Evolutionary conservation across 768 basidiomycete genomes (phyloP).

Genomic region (Leccinellum luteum): DNA sequence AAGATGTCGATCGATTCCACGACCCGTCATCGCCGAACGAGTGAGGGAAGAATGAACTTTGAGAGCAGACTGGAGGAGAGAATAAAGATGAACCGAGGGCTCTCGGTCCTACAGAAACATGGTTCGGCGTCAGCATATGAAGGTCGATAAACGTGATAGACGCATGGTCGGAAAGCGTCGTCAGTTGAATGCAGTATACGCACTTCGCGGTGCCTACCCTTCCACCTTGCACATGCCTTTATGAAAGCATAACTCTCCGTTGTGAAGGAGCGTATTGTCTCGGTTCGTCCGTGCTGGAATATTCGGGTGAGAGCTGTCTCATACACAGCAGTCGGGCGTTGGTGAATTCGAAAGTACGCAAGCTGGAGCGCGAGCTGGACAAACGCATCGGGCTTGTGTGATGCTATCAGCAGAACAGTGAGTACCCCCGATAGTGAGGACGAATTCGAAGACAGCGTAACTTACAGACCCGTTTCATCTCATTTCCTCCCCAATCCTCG

Average conservation of each 20-base stretch:
- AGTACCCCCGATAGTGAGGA: neutral
- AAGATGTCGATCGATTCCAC: conserved; percentile 89
- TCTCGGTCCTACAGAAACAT: neutral
- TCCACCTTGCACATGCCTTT: conserved; percentile 18
- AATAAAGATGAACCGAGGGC: conserved; percentile 32
- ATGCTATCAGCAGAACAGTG: conserved; percentile 34
- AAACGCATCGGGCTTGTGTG: conserved; percentile 73
- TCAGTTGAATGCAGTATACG: conserved; percentile 1
- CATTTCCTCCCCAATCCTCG: conserved; percentile 76
- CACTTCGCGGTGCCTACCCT: conserved; percentile 12
- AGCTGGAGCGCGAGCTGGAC: conserved; percentile 91
- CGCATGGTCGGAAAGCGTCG: conserved; percentile 1
- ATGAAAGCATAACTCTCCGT: conserved; percentile 67
- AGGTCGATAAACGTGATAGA: conserved; percentile 20
- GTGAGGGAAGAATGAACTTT: conserved; percentile 69
- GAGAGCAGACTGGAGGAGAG: conserved; percentile 64
- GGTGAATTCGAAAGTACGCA: conserved; percentile 81
- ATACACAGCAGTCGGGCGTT: conserved; percentile 82
- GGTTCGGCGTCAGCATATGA: neutral
- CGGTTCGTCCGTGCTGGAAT: conserved; percentile 86
- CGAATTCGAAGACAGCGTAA: conserved; percentile 3
- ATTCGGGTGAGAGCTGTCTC: conserved; percentile 89
- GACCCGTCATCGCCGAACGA: conserved; percentile 74
- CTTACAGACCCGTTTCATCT: conserved; percentile 78
- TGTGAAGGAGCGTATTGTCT: conserved; percentile 79